A percentile compares a stretch with the other conserved stretches of the same genome.
phyloP scores from a whole-genome alignment of 2,329 filamentous ascomycete genomes.

The Huntiella bhutanensis region DNA sequence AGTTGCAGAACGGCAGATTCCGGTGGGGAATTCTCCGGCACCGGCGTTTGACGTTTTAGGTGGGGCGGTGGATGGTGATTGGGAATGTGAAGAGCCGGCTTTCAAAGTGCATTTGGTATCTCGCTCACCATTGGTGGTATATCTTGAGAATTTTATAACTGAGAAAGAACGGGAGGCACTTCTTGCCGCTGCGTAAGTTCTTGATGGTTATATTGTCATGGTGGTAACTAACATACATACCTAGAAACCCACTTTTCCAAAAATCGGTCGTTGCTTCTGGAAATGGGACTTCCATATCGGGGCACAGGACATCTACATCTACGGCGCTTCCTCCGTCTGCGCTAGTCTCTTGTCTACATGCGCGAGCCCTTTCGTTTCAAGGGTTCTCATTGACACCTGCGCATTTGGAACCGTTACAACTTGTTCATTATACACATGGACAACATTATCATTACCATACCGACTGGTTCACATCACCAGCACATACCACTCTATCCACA shows the following conservation, averaged over 20 bases:
- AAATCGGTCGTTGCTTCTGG: conserved; percentile 23
- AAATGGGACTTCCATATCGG: conserved; percentile 18
- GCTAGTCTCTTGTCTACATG: conserved; percentile 27
- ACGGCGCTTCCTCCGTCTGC: conserved; percentile 23
- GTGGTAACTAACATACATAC: conserved; percentile 7
- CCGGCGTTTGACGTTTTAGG: neutral
- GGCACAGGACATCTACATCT: conserved; percentile 27
- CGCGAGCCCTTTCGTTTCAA: conserved; percentile 27
- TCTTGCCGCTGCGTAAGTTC: conserved; percentile 22
- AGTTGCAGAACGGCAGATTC: neutral
- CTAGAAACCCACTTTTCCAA: conserved; percentile 24
- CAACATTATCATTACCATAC: conserved; percentile 31
- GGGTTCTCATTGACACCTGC: conserved; percentile 20
- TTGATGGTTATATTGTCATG: neutral
- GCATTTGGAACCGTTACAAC: conserved; percentile 28
- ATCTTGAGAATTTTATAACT: conserved; percentile 28
- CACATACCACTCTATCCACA: conserved; percentile 19
- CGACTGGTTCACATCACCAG: conserved; percentile 28
- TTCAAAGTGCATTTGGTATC: conserved; percentile 27
- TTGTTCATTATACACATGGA: conserved; percentile 26
- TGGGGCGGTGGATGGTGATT: neutral
- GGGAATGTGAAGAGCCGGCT: conserved; percentile 16
- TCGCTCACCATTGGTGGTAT: conserved; percentile 29
- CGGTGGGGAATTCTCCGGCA: conserved; percentile 4
- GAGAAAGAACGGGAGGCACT: conserved; percentile 23